Evolutionary conservation across 176 grass and related monocot genomes (phyloP).

Genomic region (Saccharum officinarum): DNA sequence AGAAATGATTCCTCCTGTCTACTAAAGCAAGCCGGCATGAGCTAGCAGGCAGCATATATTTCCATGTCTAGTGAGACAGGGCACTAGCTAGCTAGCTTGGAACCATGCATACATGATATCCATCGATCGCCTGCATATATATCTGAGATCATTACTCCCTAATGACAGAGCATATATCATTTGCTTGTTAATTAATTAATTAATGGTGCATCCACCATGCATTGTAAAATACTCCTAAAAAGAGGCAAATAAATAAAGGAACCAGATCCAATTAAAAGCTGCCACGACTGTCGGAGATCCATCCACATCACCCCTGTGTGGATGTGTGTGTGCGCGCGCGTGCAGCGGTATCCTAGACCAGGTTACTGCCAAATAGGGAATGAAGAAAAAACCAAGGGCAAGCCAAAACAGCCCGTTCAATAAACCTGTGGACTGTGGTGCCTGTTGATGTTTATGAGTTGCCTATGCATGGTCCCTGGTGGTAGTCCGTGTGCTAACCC

Average conservation of each 20-base stretch:
- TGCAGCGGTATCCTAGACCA: neutral
- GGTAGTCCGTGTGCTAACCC: neutral
- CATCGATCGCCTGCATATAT: neutral
- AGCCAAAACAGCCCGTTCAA: too few relatives aligned
- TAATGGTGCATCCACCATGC: too few relatives aligned
- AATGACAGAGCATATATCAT: too few relatives aligned
- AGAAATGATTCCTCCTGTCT: conserved; percentile 47
- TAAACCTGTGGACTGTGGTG: too few relatives aligned
- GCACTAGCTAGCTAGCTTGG: neutral
- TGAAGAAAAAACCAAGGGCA: too few relatives aligned
- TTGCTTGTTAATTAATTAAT: too few relatives aligned
- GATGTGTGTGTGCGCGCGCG: too few relatives aligned
- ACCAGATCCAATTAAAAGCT: conserved; percentile 40
- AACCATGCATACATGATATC: neutral
- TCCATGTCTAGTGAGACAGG: conserved; percentile 32
- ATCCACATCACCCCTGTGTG: neutral
- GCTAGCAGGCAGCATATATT: neutral
- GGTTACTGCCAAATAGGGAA: too few relatives aligned
- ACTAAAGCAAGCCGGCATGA: conserved; percentile 28
- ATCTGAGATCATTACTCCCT: neutral
- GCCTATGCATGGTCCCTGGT: neutral
- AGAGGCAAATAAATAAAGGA: neutral
- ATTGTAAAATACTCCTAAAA: too few relatives aligned
- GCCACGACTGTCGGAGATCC: conserved; percentile 10
- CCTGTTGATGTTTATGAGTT: too few relatives aligned